Evolutionary conservation across 1,139 yeast species (phyloP).

Genomic region (Suhomyces chickasaworum): DNA sequence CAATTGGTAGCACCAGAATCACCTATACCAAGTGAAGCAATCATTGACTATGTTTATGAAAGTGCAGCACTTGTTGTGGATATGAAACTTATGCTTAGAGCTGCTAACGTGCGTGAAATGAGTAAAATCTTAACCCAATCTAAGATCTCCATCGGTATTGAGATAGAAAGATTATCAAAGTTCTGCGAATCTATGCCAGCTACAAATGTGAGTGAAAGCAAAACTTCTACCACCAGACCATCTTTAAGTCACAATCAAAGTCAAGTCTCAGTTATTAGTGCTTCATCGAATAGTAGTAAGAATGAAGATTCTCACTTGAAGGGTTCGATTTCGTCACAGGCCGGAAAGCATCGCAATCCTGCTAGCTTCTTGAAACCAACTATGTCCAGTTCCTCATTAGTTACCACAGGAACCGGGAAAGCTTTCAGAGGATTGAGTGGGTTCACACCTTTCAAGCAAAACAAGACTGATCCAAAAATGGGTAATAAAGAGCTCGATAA

Average conservation of each 20-base stretch:
- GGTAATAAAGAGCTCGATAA: conserved; percentile 36
- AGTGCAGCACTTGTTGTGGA: conserved; percentile 62
- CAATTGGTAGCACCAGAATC: conserved; percentile 54
- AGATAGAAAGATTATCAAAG: conserved; percentile 21
- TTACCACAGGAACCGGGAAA: conserved; percentile 5
- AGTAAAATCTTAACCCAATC: conserved; percentile 44
- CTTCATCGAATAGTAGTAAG: background rate
- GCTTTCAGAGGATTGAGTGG: conserved; percentile 30
- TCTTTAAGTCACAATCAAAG: conserved; percentile 1
- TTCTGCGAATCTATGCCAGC: conserved; percentile 13
- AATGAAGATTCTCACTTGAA: conserved; percentile 4
- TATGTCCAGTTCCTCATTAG: conserved; percentile 12
- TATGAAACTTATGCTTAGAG: conserved; percentile 62
- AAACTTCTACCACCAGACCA: conserved; percentile 4
- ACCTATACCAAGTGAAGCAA: conserved; percentile 53
- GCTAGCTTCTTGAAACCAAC: conserved; percentile 10
- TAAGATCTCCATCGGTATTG: conserved; percentile 30
- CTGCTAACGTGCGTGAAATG: conserved; percentile 63
- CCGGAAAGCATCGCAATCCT: background rate
- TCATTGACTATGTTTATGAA: conserved; percentile 62
- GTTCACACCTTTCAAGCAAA: conserved; percentile 34
- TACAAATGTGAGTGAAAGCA: conserved; percentile 12
- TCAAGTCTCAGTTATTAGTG: conserved; percentile 1
- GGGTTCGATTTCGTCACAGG: conserved; percentile 7
- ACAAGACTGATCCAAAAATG: conserved; percentile 23